Evolutionary conservation across 805 yeast genomes (phyloP).

Genomic region (Cyberlindnera euphorbiae): DNA sequence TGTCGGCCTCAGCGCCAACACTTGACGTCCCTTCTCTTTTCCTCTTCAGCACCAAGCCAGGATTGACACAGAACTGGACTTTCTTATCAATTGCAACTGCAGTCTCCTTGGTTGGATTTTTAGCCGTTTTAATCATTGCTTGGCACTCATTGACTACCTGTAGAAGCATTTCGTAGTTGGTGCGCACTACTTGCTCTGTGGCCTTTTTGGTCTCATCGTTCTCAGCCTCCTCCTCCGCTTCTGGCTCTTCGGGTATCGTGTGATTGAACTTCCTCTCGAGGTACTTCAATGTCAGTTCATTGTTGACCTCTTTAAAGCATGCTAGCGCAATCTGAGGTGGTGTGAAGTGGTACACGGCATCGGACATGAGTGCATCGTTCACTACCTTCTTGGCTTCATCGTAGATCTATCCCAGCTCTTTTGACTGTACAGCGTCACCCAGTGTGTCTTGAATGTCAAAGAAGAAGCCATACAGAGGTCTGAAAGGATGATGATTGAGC

Average conservation of each 20-base stretch:
- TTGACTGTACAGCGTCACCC: constrained; percentile 37
- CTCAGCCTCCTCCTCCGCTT: constrained; percentile 18
- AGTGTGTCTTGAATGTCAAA: constrained; percentile 73
- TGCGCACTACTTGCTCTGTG: constrained; percentile 4
- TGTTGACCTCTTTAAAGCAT: constrained; percentile 66
- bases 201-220: constrained; percentile 7
- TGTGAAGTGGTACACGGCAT: constrained; percentile 70
- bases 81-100: constrained; percentile 61
- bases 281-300: constrained; percentile 59
- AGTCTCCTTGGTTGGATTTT: constrained; percentile 52
- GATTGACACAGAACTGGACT: constrained; percentile 58
- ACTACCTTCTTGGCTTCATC: constrained; percentile 65
- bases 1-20: constrained; percentile 22
- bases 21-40: constrained; percentile 24
- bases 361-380: constrained; percentile 67
- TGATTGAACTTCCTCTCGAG: constrained; percentile 52
- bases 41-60: constrained; percentile 46
- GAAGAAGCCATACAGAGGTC: constrained; percentile 91
- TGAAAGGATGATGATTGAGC: constrained; percentile 81
- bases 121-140: constrained; percentile 35
- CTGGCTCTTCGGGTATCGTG: constrained; percentile 7
- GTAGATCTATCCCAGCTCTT: constrained; percentile 61
- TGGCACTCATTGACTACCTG: constrained; percentile 46
- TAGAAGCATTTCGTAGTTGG: constrained; percentile 38
- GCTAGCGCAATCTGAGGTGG: constrained; percentile 97